These are phyloP conservation scores for Wallemia mellicola DNA, from an alignment of 1,284 basidiomycete species.

Conservation along the genomic window DNA sequence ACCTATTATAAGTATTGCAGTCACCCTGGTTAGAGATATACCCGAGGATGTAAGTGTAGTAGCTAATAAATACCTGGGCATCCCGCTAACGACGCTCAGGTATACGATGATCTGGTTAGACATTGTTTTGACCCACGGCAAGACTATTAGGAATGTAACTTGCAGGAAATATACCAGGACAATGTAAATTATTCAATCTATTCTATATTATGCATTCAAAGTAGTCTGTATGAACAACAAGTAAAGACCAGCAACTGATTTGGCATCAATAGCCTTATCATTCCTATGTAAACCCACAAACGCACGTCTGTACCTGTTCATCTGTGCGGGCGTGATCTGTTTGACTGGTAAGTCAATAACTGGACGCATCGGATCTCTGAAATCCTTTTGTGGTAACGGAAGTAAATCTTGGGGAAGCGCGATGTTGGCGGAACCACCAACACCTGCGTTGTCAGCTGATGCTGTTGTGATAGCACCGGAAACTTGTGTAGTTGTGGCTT, in stretches of 20 bases:
- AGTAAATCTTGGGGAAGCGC: neutral
- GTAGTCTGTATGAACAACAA: neutral
- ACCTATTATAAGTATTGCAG: conserved; percentile 65
- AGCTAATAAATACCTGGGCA: no score
- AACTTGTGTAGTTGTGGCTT: neutral
- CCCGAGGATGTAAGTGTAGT: conserved; percentile 26
- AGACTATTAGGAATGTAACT: neutral
- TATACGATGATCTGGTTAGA: conserved; percentile 63
- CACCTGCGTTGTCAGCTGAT: neutral
- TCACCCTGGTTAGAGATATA: conserved; percentile 69
- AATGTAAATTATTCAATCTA: neutral
- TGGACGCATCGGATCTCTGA: neutral
- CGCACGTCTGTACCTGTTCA: neutral
- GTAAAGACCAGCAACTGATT: neutral
- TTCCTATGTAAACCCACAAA: neutral
- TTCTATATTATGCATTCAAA: neutral
- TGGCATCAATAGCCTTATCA: neutral
- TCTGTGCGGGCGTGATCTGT: neutral
- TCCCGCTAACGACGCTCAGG: neutral
- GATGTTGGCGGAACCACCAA: neutral
- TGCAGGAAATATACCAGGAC: neutral
- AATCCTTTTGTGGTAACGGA: neutral
- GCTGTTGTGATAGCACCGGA: neutral
- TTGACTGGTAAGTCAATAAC: neutral
- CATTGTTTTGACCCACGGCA: conserved; percentile 31